Conservation (phyloP, 331 rosid species). For the Telfairia occidentalis region DNA sequence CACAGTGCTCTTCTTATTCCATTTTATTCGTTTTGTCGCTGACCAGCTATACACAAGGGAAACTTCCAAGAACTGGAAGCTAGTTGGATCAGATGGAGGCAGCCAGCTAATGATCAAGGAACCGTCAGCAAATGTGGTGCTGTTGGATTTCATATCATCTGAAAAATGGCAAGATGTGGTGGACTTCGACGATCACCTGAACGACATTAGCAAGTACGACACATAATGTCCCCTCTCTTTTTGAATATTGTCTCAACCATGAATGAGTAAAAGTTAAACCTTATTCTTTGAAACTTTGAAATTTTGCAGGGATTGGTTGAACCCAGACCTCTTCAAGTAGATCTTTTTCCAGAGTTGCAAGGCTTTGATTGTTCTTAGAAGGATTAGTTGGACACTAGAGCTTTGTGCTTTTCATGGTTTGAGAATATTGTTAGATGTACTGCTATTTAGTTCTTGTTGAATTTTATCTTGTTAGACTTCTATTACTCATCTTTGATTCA, state of each 20-base stretch:
- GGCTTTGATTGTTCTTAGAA: background rate
- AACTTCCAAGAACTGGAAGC: constrained; percentile 74
- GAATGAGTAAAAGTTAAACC: background rate
- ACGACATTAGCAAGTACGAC: constrained; percentile 85
- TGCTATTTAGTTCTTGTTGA: background rate
- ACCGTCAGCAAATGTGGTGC: constrained; percentile 73
- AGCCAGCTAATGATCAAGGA: constrained; percentile 49
- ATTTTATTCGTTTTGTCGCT: constrained; percentile 11
- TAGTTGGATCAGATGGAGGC: constrained; percentile 52
- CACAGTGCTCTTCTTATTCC: background rate
- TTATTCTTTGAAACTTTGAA: background rate
- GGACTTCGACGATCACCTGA: constrained; percentile 90
- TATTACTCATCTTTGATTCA: background rate
- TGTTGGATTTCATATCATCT: constrained; percentile 61
- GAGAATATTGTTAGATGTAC: background rate
- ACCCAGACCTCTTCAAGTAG: constrained; percentile 79
- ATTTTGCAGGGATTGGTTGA: constrained; percentile 77
- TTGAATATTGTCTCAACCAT: background rate
- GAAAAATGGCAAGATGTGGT: constrained; percentile 68
- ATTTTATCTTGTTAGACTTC: background rate
- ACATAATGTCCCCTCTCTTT: background rate
- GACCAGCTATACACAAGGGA: constrained; percentile 72
- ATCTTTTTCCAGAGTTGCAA: constrained; percentile 8
- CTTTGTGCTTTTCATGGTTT: background rate
- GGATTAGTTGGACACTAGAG: background rate